Percentiles rank a stretch among this genome's conserved stretches.
Conservation (phyloP, 1,139 yeast genomes). For the Saccharomyces hybrid region DNA sequence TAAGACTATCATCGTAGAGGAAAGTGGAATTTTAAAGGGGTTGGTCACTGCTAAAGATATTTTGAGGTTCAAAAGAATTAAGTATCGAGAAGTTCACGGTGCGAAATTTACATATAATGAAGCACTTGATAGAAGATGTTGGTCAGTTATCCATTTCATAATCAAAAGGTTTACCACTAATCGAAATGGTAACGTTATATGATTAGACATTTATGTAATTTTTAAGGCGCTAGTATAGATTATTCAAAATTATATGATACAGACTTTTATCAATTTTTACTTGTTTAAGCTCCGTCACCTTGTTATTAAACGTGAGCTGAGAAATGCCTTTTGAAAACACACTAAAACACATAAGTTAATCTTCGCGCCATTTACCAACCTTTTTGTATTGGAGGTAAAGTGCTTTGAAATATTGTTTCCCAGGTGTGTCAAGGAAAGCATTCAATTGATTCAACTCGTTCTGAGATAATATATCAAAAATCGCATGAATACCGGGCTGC, state of each 20-base stretch:
- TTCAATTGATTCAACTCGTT: constrained; percentile 60
- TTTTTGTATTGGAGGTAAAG: constrained; percentile 66
- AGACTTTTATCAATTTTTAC: not conserved
- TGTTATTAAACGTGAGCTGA: not conserved
- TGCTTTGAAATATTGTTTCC: constrained; percentile 59
- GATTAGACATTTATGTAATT: not conserved
- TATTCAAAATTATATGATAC: not conserved
- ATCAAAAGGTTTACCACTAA: constrained; percentile 9
- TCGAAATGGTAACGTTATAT: not conserved
- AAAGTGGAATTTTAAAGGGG: constrained; percentile 47
- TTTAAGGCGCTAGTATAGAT: not conserved
- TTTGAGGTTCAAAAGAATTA: constrained; percentile 39
- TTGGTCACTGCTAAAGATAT: constrained; percentile 62
- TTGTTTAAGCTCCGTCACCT: not conserved
- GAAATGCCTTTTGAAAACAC: not conserved
- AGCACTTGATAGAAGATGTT: constrained; percentile 19
- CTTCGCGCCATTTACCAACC: constrained; percentile 77
- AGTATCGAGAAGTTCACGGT: constrained; percentile 24
- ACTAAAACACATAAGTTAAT: constrained; percentile 18
- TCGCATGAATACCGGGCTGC: constrained; percentile 48
- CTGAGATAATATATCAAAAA: constrained; percentile 63
- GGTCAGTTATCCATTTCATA: constrained; percentile 16
- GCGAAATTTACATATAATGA: constrained; percentile 23
- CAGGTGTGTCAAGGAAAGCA: constrained; percentile 61
- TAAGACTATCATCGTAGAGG: constrained; percentile 57